Evolutionary conservation across 805 yeast genomes (phyloP).

Genomic region (Candida succiphila): DNA sequence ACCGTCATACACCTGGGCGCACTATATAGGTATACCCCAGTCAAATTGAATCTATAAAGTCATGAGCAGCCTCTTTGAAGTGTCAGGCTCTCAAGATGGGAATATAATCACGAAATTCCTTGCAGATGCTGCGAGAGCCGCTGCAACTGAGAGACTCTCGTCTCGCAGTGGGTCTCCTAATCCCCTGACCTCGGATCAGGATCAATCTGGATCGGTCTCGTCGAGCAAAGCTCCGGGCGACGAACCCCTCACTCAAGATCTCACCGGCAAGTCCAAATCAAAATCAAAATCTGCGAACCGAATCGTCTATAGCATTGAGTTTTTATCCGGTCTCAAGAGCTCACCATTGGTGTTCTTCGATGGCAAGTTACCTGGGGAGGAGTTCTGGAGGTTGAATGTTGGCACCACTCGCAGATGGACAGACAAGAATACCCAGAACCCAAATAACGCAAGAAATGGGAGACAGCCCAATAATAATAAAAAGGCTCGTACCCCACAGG

Average conservation of each 20-base stretch:
- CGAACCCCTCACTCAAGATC: neutral
- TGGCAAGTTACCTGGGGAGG: conserved; percentile 31
- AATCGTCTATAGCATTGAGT: conserved; percentile 16
- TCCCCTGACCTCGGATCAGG: neutral
- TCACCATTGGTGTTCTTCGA: conserved; percentile 26
- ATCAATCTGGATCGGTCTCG: neutral
- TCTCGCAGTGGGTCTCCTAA: conserved; percentile 6
- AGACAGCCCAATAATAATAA: conserved; percentile 2
- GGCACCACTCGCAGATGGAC: conserved; percentile 1
- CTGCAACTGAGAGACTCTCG: conserved; percentile 7
- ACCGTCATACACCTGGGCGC: too few species aligned
- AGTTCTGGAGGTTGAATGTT: conserved; percentile 36
- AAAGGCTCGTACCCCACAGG: neutral
- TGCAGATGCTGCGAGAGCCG: conserved; percentile 24
- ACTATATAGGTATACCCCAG: too few species aligned
- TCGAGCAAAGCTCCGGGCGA: neutral
- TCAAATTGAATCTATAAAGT: too few species aligned
- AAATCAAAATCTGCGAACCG: too few species aligned
- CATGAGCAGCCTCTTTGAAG: too few species aligned
- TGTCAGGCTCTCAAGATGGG: too few species aligned
- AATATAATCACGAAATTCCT: conserved; percentile 19
- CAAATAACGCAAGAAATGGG: neutral
- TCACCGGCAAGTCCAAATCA: too few species aligned
- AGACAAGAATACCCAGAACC: conserved; percentile 2
- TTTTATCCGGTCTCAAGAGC: conserved; percentile 22